These are phyloP conservation scores for Tricholoma flavovirens DNA, from an alignment of 768 basidiomycete genomes.

Conservation along the genomic window DNA sequence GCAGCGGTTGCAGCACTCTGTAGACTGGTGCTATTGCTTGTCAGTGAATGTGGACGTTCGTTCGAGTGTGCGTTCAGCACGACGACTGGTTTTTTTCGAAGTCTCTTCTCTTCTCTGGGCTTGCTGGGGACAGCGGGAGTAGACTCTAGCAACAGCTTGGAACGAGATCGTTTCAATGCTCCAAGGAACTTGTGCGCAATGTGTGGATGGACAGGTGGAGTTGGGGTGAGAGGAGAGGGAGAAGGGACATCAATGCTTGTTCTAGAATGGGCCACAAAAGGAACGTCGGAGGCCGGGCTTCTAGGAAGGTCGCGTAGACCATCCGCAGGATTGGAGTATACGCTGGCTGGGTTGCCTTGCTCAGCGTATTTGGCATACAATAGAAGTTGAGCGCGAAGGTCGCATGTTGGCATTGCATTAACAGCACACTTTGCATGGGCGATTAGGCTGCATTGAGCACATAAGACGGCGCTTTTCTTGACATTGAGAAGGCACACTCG, in stretches of 20 bases:
- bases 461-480: constrained; percentile 84
- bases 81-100: constrained; percentile 6
- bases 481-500: constrained; percentile 74
- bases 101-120: constrained; percentile 7
- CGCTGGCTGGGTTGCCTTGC: constrained; percentile 49
- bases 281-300: constrained; percentile 52
- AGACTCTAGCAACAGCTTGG: constrained; percentile 47
- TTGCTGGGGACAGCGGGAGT: constrained; percentile 22
- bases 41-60: constrained; percentile 48
- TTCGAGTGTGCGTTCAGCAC: constrained; percentile 9
- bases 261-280: constrained; percentile 41
- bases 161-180: constrained; percentile 59
- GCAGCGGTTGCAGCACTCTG: constrained; percentile 38
- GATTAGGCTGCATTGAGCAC: constrained; percentile 85
- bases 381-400: constrained; percentile 75
- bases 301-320: constrained; percentile 33
- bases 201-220: constrained; percentile 37
- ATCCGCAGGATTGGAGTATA: constrained; percentile 50
- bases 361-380: constrained; percentile 75
- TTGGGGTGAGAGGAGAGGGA: constrained; percentile 22
- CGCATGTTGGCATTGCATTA: constrained; percentile 75
- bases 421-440: constrained; percentile 73
- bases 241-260: constrained; percentile 42
- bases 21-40: constrained; percentile 53
- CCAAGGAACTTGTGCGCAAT: constrained; percentile 61